A percentile compares a stretch with the other conserved stretches of the same genome.
phyloP scores from a whole-genome alignment of 805 yeast species.

The Jamesozyma piceae region DNA sequence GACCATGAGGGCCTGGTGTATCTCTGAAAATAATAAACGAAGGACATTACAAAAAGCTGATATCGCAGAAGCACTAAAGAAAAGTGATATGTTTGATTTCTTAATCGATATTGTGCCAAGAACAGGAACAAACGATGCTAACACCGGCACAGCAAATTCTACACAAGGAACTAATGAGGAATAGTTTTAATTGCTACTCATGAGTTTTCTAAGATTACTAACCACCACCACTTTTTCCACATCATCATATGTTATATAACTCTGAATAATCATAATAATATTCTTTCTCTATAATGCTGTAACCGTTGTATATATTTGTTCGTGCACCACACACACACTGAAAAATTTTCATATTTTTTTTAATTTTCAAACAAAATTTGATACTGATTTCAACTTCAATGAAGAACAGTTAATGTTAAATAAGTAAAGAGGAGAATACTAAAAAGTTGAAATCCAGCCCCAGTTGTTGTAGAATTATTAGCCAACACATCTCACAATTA shows the following conservation, averaged over 20 bases:
- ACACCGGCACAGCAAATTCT: constrained; percentile 13
- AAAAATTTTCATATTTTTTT: background rate
- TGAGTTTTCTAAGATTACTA: too few relatives aligned
- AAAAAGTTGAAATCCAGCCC: too few relatives aligned
- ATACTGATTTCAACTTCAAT: too few relatives aligned
- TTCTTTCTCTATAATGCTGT: background rate
- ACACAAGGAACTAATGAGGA: background rate
- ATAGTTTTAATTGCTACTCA: background rate
- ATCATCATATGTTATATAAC: background rate
- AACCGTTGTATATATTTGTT: too few relatives aligned
- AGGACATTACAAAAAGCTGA: constrained; percentile 90
- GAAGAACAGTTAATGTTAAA: too few relatives aligned
- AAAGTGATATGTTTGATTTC: constrained; percentile 95
- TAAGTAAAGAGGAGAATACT: too few relatives aligned
- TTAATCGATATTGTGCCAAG: constrained; percentile 93
- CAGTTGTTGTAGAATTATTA: too few relatives aligned
- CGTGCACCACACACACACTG: background rate
- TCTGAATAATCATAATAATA: background rate
- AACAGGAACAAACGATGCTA: constrained; percentile 49
- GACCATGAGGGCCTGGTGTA: constrained; percentile 98
- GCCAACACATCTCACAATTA: background rate
- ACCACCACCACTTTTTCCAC: too few relatives aligned
- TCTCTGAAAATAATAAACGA: constrained; percentile 92
- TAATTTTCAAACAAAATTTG: too few relatives aligned
- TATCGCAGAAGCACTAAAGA: constrained; percentile 89